phyloP scores from a whole-genome alignment of 352 stramenopile species.

The Phytopythium ostracodes region DNA sequence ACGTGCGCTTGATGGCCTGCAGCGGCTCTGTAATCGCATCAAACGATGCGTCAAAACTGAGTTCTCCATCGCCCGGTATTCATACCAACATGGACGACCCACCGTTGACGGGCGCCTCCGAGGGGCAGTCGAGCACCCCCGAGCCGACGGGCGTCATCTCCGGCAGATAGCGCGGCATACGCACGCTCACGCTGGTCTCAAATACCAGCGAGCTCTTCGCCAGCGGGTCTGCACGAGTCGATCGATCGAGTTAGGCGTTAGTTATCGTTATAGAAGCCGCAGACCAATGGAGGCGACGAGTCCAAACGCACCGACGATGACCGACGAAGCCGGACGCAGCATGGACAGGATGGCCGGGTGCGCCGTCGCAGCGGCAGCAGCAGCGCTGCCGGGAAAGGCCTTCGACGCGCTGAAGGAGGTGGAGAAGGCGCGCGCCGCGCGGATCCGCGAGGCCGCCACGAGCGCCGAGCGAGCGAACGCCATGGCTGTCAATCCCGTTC shows the following conservation, averaged over 20 bases:
- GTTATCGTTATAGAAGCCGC: not conserved
- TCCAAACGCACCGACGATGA: not conserved
- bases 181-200: conserved; percentile 24
- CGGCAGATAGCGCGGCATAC: conserved; percentile 31
- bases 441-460: conserved; percentile 3
- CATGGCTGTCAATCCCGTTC: not conserved
- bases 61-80: not conserved
- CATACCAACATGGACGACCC: not conserved
- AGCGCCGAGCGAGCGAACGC: conserved; percentile 7
- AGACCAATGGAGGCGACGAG: not conserved
- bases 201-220: conserved; percentile 38
- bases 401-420: not conserved
- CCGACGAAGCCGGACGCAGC: conserved; percentile 3
- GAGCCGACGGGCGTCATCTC: conserved; percentile 28
- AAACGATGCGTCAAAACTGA: not conserved
- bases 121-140: conserved; percentile 39
- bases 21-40: conserved; percentile 37
- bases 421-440: conserved; percentile 8
- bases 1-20: conserved; percentile 80
- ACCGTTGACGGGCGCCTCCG: conserved; percentile 37
- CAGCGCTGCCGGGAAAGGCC: not conserved
- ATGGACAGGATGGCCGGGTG: conserved; percentile 20
- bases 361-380: not conserved
- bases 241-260: too few relatives aligned
- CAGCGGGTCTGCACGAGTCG: conserved; percentile 23